Conservation (phyloP, 2,329 filamentous ascomycete species). For the Diaporthe vaccinii region DNA sequence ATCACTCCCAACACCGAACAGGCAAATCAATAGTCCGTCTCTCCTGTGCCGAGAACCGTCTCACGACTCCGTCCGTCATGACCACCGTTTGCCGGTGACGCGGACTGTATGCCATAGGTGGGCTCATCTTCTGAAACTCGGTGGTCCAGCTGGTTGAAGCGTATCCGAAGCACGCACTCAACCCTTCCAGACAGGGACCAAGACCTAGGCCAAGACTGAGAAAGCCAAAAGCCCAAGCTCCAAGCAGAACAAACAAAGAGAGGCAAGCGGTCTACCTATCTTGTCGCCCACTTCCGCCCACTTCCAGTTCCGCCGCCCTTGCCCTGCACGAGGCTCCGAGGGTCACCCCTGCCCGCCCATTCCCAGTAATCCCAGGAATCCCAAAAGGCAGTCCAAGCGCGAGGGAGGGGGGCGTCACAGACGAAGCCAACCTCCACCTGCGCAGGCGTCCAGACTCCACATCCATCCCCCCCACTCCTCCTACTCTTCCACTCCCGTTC, state of each 20-base stretch:
- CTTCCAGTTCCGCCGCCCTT: background rate
- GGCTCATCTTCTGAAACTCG: conserved; percentile 29
- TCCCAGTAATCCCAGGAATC: conserved; percentile 5
- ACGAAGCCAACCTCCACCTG: conserved; percentile 25
- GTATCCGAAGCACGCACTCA: conserved; percentile 23
- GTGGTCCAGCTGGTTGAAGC: conserved; percentile 21
- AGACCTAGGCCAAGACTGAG: background rate
- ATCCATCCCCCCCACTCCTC: background rate
- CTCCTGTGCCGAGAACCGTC: background rate
- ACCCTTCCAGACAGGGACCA: conserved; percentile 18
- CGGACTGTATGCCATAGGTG: background rate
- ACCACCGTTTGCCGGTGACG: background rate
- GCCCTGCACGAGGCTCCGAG: conserved; percentile 15
- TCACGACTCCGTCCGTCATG: background rate
- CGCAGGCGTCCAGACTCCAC: conserved; percentile 5
- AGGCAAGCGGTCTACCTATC: background rate
- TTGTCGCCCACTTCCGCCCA: background rate
- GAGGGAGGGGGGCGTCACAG: conserved; percentile 30
- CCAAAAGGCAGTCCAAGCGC: conserved; percentile 25
- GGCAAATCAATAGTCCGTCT: conserved; percentile 11
- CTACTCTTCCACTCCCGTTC: background rate
- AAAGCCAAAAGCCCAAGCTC: background rate
- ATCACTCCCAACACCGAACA: background rate
- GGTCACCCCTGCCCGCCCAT: conserved; percentile 1
- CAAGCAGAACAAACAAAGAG: conserved; percentile 5